Evolutionary conservation across 1,139 yeast genomes (phyloP).

Genomic region (Taiozyma sp.): DNA sequence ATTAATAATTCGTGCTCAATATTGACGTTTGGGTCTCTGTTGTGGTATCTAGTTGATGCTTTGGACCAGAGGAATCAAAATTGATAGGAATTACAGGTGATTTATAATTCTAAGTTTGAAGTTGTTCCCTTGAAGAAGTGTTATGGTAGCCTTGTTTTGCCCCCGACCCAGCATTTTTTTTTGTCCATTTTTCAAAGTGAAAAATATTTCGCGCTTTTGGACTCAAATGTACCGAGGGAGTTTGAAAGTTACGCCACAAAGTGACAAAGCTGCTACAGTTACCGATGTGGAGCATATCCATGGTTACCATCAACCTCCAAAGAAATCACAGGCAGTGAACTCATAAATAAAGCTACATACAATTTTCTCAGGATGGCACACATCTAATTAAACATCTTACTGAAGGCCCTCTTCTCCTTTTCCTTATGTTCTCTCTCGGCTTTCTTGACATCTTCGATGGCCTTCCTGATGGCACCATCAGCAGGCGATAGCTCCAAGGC

Average conservation of each 20-base stretch:
- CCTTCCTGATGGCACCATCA: slow-evolving; percentile 70
- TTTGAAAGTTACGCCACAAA: slow-evolving; percentile 14
- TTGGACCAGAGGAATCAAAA: slow-evolving; percentile 3
- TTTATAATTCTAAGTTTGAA: slow-evolving; percentile 7
- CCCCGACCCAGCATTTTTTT: slow-evolving; percentile 5
- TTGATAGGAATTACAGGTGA: slow-evolving; percentile 10
- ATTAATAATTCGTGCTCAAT: slow-evolving; percentile 10
- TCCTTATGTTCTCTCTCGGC: slow-evolving; percentile 49
- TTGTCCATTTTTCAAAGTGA: slow-evolving; percentile 7
- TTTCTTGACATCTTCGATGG: slow-evolving; percentile 55
- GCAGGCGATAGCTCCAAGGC: slow-evolving; percentile 65
- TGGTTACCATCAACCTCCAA: no score
- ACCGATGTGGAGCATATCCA: background rate
- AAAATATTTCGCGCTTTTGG: slow-evolving; percentile 3
- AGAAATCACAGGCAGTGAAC: no score
- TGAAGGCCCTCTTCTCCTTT: slow-evolving; percentile 77
- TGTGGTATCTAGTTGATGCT: slow-evolving; percentile 7
- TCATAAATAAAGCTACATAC: no score
- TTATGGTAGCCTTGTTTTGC: slow-evolving; percentile 8
- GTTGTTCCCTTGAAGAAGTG: slow-evolving; percentile 5
- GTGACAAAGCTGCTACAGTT: background rate
- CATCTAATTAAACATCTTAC: slow-evolving; percentile 58
- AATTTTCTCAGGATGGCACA: background rate
- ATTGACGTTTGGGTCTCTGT: slow-evolving; percentile 2
- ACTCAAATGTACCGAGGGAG: background rate